A percentile compares a stretch with the other conserved stretches of the same genome.
These are phyloP conservation scores for Fusarium brachygibbosum DNA, from an alignment of 2,329 filamentous ascomycete genomes.

Conservation along the genomic window DNA sequence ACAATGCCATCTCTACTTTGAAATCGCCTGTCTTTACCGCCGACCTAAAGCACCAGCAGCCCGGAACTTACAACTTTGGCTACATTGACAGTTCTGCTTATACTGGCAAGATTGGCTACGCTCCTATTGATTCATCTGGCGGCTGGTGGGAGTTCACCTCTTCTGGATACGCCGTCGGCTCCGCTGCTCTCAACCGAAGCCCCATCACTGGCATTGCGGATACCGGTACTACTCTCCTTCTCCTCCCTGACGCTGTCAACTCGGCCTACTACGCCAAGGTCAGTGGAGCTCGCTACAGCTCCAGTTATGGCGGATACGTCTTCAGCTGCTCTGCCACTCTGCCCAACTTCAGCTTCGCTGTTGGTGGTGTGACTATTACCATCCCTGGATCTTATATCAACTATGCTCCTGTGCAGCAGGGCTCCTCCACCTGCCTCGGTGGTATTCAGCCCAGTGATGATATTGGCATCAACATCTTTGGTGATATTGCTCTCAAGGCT, in stretches of 20 bases:
- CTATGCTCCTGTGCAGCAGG: constrained; percentile 60
- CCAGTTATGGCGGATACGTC: constrained; percentile 59
- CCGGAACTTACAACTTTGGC: constrained; percentile 81
- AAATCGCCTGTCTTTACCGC: constrained; percentile 72
- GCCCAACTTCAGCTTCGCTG: constrained; percentile 67
- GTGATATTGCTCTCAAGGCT: constrained; percentile 72
- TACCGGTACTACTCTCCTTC: constrained; percentile 74
- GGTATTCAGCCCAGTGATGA: constrained; percentile 71
- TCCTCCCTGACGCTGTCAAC: constrained; percentile 67
- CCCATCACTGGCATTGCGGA: constrained; percentile 63
- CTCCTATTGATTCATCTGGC: constrained; percentile 68
- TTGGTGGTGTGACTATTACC: constrained; percentile 70
- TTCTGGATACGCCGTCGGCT: constrained; percentile 40
- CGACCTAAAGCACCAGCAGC: constrained; percentile 67
- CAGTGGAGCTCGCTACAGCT: constrained; percentile 57
- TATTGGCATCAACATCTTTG: constrained; percentile 69
- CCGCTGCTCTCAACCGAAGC: constrained; percentile 49
- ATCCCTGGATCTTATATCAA: constrained; percentile 68
- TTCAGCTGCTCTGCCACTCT: constrained; percentile 62
- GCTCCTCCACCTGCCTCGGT: constrained; percentile 72
- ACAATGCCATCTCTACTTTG: constrained; percentile 48
- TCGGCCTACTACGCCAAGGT: constrained; percentile 64
- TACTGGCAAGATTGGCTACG: constrained; percentile 71
- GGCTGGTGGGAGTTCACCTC: constrained; percentile 74
- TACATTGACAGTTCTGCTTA: constrained; percentile 75